Percentiles rank a stretch among this genome's conserved stretches.
phyloP scores from a whole-genome alignment of 345 rosid species.

The Abelmoschus esculentus region DNA sequence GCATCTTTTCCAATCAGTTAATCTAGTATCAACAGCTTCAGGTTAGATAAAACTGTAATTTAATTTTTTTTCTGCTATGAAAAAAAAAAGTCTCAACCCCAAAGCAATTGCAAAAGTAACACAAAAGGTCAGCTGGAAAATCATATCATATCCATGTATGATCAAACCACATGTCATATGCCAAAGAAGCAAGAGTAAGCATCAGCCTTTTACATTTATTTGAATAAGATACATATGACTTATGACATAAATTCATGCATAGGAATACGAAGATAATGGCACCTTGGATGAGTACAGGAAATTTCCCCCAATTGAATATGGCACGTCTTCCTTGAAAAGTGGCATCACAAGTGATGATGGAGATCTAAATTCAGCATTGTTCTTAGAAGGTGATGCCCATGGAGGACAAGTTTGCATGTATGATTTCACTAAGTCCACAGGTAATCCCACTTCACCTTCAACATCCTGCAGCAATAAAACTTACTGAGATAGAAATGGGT shows the following conservation, averaged over 20 bases:
- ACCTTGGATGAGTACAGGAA: constrained; percentile 52
- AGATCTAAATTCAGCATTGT: constrained; percentile 29
- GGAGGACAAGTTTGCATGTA: constrained; percentile 64
- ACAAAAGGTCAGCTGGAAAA: background rate
- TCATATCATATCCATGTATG: background rate
- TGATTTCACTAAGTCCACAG: constrained; percentile 72
- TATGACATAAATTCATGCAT: background rate
- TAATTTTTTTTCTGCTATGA: background rate
- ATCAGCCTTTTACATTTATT: background rate
- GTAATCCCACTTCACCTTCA: constrained; percentile 63
- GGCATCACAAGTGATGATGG: constrained; percentile 38
- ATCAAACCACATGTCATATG: background rate
- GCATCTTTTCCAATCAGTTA: background rate
- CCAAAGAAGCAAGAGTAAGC: background rate
- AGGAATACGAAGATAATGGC: background rate
- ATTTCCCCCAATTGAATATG: constrained; percentile 34
- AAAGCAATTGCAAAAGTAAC: background rate
- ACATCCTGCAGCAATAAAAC: constrained; percentile 30
- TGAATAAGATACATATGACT: background rate
- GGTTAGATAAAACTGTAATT: background rate
- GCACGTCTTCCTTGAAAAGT: constrained; percentile 43
- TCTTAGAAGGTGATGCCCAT: constrained; percentile 61
- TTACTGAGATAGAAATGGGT: background rate
- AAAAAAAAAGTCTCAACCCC: background rate
- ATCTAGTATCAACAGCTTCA: background rate